Base-by-base conservation (phyloP, 495 filamentous ascomycete species). In the Penicillium canescens region DNA sequence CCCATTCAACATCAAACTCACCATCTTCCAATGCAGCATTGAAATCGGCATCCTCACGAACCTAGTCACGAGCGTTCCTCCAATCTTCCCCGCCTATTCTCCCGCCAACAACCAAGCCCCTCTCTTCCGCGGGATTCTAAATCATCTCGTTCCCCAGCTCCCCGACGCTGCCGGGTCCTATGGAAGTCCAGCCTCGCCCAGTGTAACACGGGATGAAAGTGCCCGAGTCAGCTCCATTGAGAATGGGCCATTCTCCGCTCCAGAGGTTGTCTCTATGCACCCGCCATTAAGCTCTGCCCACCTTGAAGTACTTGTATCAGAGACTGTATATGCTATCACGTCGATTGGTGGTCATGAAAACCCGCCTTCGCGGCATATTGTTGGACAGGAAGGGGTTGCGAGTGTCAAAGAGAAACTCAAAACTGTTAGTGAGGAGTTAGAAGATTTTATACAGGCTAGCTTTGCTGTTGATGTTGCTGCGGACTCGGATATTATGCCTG, bases 391-490 rank as follows among this genome's bases (percentile, higher is more conserved):
- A 66, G 92, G 90, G 9, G 87, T 92, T 31, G 82, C 86, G 5
- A 87, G 85, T 26, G 92, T 98, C 16, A 96, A 95, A 60, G 94
- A 98, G 76, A 97, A 96, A 73, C 73, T 98, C 47, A 96, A 95
- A 78, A 97, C 91, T 18, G 88, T 96, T 2, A 95, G 90, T 47
- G 92, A 98, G 66, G 94, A 98, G 71, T 63, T 98, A 36, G 94
- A 98, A 67, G 94, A 97, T 52, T 98, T 97, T 72, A 86, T 96
- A 28, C 90, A 94, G 59, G 87, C 89, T 20, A 96, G 91, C 55
- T 80, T 87, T 56, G 87, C 87, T 1, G 91, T 92, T 34, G 92
- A 94, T 67, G 88, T 92, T 60, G 84, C 70, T 24, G 67, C 65
- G 21, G 66, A 74, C 57, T 57, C 61, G n/a, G 70, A 73, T 52